phyloP scores from a whole-genome alignment of 345 rosid genomes.

The Citrus unshiu region DNA sequence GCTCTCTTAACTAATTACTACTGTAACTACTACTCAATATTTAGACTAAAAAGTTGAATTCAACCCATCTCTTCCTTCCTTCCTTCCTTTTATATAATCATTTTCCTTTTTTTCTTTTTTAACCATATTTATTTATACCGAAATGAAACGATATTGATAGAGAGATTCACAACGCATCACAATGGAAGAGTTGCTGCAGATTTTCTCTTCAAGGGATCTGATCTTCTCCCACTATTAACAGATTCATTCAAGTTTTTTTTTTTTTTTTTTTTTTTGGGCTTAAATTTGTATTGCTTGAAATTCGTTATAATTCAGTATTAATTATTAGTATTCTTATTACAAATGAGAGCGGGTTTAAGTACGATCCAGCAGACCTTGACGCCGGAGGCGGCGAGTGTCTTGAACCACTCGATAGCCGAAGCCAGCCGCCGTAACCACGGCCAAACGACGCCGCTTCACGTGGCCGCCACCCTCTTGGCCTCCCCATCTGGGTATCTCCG shows the following conservation, averaged over 20 bases:
- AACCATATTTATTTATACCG: not conserved
- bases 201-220: not conserved
- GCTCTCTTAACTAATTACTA: constrained; percentile 13
- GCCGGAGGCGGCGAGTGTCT: constrained; percentile 88
- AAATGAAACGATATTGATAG: not conserved
- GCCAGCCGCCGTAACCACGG: constrained; percentile 90
- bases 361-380: constrained; percentile 98
- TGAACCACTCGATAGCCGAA: constrained; percentile 86
- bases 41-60: not conserved
- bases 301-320: too few relatives aligned
- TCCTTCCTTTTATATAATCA: not conserved
- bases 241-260: not conserved
- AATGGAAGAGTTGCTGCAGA: not conserved
- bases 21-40: not conserved
- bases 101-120: not conserved
- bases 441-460: constrained; percentile 96
- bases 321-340: not conserved
- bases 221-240: not conserved
- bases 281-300: too few relatives aligned
- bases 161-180: not conserved
- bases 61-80: not conserved
- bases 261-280: too few relatives aligned
- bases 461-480: constrained; percentile 81
- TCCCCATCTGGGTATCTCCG: constrained; percentile 88
- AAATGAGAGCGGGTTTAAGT: constrained; percentile 92